Base-by-base conservation (phyloP, 352 stramenopile species). In the Peronospora destructor region DNA sequence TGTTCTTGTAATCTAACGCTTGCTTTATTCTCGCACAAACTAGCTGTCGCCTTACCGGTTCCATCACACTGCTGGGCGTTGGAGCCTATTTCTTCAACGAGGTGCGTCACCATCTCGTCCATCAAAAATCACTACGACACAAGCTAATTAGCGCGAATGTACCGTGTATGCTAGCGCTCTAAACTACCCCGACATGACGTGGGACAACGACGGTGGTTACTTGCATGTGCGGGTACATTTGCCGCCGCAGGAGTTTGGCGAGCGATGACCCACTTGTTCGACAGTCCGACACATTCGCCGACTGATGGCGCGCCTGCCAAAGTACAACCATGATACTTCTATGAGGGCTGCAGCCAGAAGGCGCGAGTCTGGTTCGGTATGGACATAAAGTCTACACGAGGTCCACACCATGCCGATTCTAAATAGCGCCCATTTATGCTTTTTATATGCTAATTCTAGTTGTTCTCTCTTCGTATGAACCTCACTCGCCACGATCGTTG, bases 1-100 rank as follows among this genome's bases (percentile, higher is more conserved):
- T 53, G 2, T n/a, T 34, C n/a, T 14, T 41, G 35, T 26, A 26
- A 17, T 38, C 23, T 47, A 13, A 49, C 13, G 17, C 16, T 25
- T 45, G 30, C 36, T 26, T 39, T 46, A 2, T 7, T 26, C n/a
- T 41, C 13, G n/a, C 4, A 48, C 11, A 25, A 32, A 32, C 4
- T 54, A 87, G 76, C 32, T 87, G 76, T 41, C 73, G 72, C 42
- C 35, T 87, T 25, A 82, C 68, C 1, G 76, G 73, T 28, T 80
- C 68, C 6, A 14, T 59, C 26, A 84, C 71, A n/a, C 53, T 87
- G 23, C 44, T 75, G 5, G 73, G 73, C 11, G 56, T 85, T 5
- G 73, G 71, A 7, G 59, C 53, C 21, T 87, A 80, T 44, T 84
- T 85, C 39, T 55, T 81, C 49, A 53, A 78, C 32, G 67, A 81